Evolutionary conservation across 2,329 filamentous ascomycete genomes (phyloP), one percentile per base, ranked within the genome.

Genomic region (Uncinocarpus reesii): DNA sequence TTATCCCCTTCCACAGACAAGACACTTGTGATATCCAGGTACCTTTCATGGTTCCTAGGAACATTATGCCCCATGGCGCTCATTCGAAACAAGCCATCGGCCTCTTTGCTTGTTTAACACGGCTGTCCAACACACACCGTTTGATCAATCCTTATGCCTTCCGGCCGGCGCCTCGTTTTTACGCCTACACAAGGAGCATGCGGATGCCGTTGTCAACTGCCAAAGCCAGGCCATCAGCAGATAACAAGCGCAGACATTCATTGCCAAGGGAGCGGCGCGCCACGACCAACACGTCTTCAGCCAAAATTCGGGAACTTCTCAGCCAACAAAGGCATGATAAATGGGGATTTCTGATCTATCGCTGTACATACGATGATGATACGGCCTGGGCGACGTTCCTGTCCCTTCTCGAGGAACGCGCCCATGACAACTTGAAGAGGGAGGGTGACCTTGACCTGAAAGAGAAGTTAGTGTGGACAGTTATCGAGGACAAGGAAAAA

Each of bases 271-370:
- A 46, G 31, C 37, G 31, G 20, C 13, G 2, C 28, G 20, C 20
- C 31, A n/a, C 6, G 34, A 46, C 21, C 42, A 32, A 1, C 24
- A 46, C 13, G n/a, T 42, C 11, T 8, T 46, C 34, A 26, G 3
- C n/a, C 42, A 3, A 37, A 37, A 36, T 46, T 11, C 42, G 42
- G 28, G 13, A 37, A 23, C 15, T 21, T 4, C 31, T 46, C 7
- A 13, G 37, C 15, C 41, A 11, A 7, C 23, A 3, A 4, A 36
- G 37, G 21, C 31, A 34, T 23, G 26, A 2, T 13, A 52, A 60
- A 23, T 41, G 42, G 21, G 41, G 36, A 3, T 46, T 43, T 16
- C 20, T 47, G 4, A 32, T 50, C 10, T 36, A 45, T 13, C 42
- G 42, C 31, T 45, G 42, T 31, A 45, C 42, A 2, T 45, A 45